These are phyloP conservation scores for Selaginella tamariscina DNA, from an alignment of 75 land plant genomes.

Conservation along the genomic window DNA sequence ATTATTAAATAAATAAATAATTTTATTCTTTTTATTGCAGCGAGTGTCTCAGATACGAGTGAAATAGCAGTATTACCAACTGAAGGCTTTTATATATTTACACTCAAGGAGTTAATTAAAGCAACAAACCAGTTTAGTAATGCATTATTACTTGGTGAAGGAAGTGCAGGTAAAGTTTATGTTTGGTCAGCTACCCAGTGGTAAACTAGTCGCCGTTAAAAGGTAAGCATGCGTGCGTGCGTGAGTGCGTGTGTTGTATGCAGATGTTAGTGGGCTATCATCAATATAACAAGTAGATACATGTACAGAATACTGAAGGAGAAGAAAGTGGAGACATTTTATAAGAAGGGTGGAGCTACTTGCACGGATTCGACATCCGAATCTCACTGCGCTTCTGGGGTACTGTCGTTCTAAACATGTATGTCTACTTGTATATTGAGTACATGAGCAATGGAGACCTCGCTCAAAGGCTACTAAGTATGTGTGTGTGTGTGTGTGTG, in stretches of 20 bases:
- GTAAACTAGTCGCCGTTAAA: conserved; percentile 37
- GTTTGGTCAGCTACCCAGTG: conserved; percentile 38
- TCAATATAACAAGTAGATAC: too few relatives aligned
- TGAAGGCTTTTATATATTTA: conserved; percentile 44
- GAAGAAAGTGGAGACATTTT: conserved; percentile 30
- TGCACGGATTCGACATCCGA: conserved; percentile 37
- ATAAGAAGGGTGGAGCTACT: conserved; percentile 36
- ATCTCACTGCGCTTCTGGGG: conserved; percentile 35
- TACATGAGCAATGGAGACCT: conserved; percentile 44
- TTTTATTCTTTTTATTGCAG: neutral
- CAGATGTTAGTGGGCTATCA: too few relatives aligned
- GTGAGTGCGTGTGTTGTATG: too few relatives aligned
- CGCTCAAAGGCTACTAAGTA: conserved; percentile 14
- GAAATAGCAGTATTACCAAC: conserved; percentile 21
- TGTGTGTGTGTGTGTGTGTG: neutral
- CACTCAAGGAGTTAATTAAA: conserved; percentile 27
- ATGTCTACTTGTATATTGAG: conserved; percentile 36
- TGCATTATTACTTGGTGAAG: conserved; percentile 25
- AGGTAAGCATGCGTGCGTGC: too few relatives aligned
- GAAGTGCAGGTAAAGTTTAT: conserved; percentile 41
- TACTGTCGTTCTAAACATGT: conserved; percentile 27
- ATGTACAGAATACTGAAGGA: conserved; percentile 18
- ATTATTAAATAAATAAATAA: too few relatives aligned
- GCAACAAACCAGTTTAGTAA: conserved; percentile 31
- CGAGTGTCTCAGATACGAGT: neutral